Conservation (phyloP, 768 basidiomycete species). For the Rhodosporidiobolus odoratus region DNA sequence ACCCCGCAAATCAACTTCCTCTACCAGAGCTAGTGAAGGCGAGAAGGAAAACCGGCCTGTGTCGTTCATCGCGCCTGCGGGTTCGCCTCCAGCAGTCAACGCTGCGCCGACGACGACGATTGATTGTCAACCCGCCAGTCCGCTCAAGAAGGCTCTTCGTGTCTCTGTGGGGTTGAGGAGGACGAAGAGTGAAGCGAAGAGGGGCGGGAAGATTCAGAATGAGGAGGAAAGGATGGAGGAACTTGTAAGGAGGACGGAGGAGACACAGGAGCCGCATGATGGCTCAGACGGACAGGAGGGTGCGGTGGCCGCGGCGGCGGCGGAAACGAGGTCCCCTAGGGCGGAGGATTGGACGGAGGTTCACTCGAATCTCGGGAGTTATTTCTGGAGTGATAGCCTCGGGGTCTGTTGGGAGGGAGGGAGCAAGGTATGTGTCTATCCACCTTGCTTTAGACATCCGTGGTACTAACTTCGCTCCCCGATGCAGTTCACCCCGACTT, state of each 20-base stretch:
- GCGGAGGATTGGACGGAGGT: constrained; percentile 5
- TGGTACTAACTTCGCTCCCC: too few species aligned
- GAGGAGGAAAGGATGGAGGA: constrained; percentile 2
- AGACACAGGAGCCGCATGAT: not conserved
- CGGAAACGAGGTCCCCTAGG: not conserved
- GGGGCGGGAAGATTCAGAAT: not conserved
- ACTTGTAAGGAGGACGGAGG: not conserved
- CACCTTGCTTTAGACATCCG: not conserved
- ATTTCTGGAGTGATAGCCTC: not conserved
- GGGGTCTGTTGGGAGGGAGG: constrained; percentile 8
- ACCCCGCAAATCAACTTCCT: not conserved
- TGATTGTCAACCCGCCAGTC: not conserved
- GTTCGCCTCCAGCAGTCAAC: too few species aligned
- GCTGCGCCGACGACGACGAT: not conserved
- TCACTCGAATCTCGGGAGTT: not conserved
- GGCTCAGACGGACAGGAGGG: not conserved
- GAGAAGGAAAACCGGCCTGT: not conserved
- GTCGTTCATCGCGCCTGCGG: too few species aligned
- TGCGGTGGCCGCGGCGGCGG: too few species aligned
- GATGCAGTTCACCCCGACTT: not conserved
- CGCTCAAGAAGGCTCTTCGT: not conserved
- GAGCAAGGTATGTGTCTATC: not conserved
- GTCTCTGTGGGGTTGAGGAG: not conserved
- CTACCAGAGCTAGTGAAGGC: too few species aligned
- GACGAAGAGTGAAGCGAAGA: constrained; percentile 6